Evolutionary conservation across 441 rosid species (phyloP), one percentile per base, ranked within the genome.

Genomic region (Melastoma candidum): DNA sequence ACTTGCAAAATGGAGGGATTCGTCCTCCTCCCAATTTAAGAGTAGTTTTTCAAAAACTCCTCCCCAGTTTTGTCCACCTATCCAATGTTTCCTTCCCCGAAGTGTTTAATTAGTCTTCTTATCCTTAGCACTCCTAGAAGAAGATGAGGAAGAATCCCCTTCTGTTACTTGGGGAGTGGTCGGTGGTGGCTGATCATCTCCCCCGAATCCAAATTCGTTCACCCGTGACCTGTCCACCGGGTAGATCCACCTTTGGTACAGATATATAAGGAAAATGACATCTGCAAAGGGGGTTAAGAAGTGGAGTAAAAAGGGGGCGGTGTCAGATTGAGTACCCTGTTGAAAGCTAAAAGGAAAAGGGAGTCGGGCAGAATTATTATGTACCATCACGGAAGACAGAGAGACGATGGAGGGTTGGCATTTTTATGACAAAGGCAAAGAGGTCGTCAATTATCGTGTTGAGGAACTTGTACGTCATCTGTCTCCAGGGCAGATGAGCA

Each of bases 401-500:
- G 49, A 94, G 93, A 44, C 97, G 79, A 72, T 94, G 99, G 27
- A 94, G 77, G 26, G 51, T 74, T 55, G 99, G 99, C 99, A 94
- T 89, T 73, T 94, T 94, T 45, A 94, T 94, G 68, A 94, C 99
- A 39, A 93, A 94, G 24, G 99, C 99, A 74, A 87, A 94, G 65
- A 90, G 97, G 76, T 94, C 99, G 41, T 94, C 99, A 24, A 89
- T 89, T 63, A 94, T 94, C 58, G 99, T 89, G 73, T 94, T 89
- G 39, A 94, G 89, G 72, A 94, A 94, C 76, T 87, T 94, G 74
- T 87, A 94, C 5, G 97, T 94, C 99, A 94, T 94, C 73, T 94
- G 99, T 69, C 99, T 84, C 99, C 97, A 94, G 47, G 99, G 99
- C 26, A 94, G 50, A 71, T 94, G 97, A 53, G 96, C 97, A 63